A percentile compares a stretch with the other conserved stretches of the same genome.
Evolutionary conservation across 208 protist species (phyloP).

Genomic region (Crithidia fasciculata): DNA sequence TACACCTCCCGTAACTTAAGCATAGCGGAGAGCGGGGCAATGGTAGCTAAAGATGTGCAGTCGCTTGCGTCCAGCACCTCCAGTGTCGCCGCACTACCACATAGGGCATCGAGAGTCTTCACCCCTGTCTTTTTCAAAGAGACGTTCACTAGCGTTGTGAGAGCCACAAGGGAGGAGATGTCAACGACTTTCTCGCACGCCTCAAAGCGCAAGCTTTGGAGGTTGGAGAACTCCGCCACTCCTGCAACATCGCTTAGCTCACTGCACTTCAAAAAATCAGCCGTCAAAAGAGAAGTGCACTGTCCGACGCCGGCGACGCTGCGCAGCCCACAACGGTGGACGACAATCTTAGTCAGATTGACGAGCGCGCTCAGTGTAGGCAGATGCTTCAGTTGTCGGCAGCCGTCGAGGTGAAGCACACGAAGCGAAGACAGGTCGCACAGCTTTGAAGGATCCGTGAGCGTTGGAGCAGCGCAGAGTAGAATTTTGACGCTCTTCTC

Average conservation of each 20-base stretch:
- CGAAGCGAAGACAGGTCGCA: background rate
- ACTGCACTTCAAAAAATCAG: background rate
- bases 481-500: background rate
- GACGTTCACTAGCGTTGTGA: background rate
- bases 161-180: background rate
- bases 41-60: background rate
- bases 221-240: background rate
- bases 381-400: conserved; percentile 4
- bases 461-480: conserved; percentile 2
- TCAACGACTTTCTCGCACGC: background rate
- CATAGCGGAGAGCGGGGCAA: conserved; percentile 4
- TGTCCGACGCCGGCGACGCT: conserved; percentile 1
- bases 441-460: conserved; percentile 2
- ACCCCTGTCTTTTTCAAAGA: conserved; percentile 2
- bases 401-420: conserved; percentile 10
- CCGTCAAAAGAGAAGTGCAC: background rate
- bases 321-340: conserved; percentile 1
- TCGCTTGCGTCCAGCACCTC: background rate
- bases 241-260: conserved; percentile 8
- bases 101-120: background rate
- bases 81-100: background rate
- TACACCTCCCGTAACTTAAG: background rate
- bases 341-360: background rate
- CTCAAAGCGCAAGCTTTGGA: background rate
- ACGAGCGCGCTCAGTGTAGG: background rate